Base-by-base conservation (phyloP, 176 grass and related monocot species). In the Oryza meyeriana region DNA sequence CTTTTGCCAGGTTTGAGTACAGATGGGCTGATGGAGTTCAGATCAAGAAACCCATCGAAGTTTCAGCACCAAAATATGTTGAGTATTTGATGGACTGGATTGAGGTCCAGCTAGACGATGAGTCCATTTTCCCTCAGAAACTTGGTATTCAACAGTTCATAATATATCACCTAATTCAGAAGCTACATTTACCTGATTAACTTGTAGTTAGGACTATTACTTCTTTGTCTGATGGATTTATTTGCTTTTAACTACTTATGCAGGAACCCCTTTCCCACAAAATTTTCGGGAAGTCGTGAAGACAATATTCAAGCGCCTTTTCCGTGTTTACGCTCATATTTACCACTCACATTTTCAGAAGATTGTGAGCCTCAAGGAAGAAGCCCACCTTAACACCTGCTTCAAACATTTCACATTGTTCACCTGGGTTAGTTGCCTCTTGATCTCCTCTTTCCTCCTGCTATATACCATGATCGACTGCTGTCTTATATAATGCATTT, bases 61-160 rank as follows among this genome's bases (percentile, higher is more conserved):
- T 98, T 69, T 98, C 95, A 1, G 92, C 95, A 26, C 95, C 95
- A 0, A 98, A 95, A 72, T 98, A 98, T 88, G 95, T 98, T 1
- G 95, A 98, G 76, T 93, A 95, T 81, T 89, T 98, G 86, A 98
- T 95, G 92, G 90, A 98, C 48, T 98, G 95, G 95, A 94, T 98
- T 10, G 95, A 98, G 85, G 29, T 83, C 22, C 95, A 95, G 74
- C 92, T 95, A 30, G 92, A 98, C 33, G 90, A 98, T 24, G 95
- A 95, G 88, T 89, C 90, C 36, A 89, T 95, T 86, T 98, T 98
- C 66, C 95, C 95, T 39, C 92, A 98, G 57, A 98, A 87, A 90
- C 47, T 98, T 31, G 95, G 95, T 98, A 90, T 20, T 81, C 27
- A 31, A 57, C 12, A 72, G 1, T 22, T 83, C 39, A 65, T 40